Base-by-base conservation (phyloP, 2,329 filamentous ascomycete species). In the Cercospora sojina region DNA sequence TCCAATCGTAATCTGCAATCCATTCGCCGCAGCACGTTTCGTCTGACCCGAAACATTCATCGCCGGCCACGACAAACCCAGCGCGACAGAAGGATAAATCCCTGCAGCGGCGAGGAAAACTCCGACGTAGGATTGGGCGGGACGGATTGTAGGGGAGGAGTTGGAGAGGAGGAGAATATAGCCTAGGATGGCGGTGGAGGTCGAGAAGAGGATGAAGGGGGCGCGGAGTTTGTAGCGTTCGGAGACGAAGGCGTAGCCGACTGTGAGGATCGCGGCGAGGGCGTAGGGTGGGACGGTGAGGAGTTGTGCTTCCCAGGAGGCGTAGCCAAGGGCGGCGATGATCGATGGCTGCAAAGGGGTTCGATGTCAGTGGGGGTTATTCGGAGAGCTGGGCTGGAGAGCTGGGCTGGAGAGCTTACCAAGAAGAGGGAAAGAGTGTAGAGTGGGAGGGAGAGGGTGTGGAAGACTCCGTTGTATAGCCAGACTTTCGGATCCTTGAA, bases 1-100 rank as follows among this genome's bases (percentile, higher is more conserved):
- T 0, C 89, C 90, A 59, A 91, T 88, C 9, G 86, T 88, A 65
- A 91, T 91, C 71, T 91, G 88, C 84, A 91, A 86, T 0, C 87
- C 89, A 57, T 88, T 90, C 2, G 86, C 87, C 3, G 88, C 86
- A 0, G 87, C 87, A 0, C 89, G 82, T 77, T 91, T 91, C 0
- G 88, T 90, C 77, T 91, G 88, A 2, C 71, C 71, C 0, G 87
- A 88, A 0, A 91, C 87, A 66, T 91, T 91, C 75, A 90, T 90
- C 1, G 89, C 88, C 0, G 88, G 87, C 89, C 89, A 91, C 0
- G 86, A 87, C 0, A 91, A 80, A 0, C 87, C 85, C 2, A 90
- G 82, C 0, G 88, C 87, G 0, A 83, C 85, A 0, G 86, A 84
- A 0, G 88, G 88, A 73, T 90, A 91, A 69, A 91, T 90, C 0